phyloP scores from a whole-genome alignment of 2,329 filamentous ascomycete species.

The Aspergillus sojae region DNA sequence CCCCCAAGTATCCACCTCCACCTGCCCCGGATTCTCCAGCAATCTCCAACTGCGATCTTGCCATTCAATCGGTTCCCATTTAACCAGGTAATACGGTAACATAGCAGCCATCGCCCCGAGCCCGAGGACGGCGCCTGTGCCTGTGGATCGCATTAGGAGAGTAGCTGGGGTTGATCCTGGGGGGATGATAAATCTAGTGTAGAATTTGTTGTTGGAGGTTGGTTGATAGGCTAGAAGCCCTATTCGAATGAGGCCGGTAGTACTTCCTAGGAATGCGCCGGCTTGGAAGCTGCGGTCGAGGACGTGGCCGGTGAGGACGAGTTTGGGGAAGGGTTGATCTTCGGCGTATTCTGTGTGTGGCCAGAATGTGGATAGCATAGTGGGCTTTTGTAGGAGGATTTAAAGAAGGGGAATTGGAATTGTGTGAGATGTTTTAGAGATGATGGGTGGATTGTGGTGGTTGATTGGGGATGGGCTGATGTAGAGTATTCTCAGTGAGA shows the following conservation, averaged over 20 bases:
- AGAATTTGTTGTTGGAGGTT: not conserved
- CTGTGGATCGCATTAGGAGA: constrained; percentile 50
- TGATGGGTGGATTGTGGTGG: not conserved
- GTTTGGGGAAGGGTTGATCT: constrained; percentile 59
- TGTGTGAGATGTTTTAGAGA: not conserved
- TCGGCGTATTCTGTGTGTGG: constrained; percentile 63
- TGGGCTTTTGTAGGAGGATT: not conserved
- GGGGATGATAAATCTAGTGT: not conserved
- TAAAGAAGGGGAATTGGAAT: not conserved
- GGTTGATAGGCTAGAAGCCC: constrained; percentile 16
- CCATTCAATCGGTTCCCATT: constrained; percentile 64
- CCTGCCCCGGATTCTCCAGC: constrained; percentile 60
- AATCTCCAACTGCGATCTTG: constrained; percentile 65
- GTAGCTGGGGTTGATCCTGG: constrained; percentile 21
- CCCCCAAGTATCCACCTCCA: constrained; percentile 28
- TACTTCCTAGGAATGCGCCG: constrained; percentile 42
- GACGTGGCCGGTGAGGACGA: constrained; percentile 63
- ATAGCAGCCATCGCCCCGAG: constrained; percentile 49
- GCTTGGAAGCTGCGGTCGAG: constrained; percentile 58
- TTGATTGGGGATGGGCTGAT: not conserved
- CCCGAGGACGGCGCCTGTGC: constrained; percentile 51
- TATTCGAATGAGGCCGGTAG: constrained; percentile 50
- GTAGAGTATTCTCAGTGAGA: not conserved
- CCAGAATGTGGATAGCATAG: constrained; percentile 33
- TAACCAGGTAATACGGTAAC: constrained; percentile 56